Evolutionary conservation across 306 rosid genomes (phyloP).

Genomic region (Corylus heterophylla): DNA sequence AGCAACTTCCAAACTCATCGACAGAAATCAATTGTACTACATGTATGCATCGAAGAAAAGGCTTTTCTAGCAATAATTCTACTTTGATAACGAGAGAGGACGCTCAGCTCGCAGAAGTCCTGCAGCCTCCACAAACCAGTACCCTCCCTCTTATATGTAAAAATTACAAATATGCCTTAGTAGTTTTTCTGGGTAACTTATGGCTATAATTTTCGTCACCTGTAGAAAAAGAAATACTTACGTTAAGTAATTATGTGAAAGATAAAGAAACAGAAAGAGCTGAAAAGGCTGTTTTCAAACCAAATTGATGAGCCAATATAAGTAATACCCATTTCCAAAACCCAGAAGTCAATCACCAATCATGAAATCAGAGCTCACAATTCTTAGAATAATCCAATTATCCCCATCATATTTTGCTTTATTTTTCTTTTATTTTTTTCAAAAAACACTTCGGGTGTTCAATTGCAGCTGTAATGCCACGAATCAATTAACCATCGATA

Average conservation of each 20-base stretch:
- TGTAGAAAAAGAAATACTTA: constrained; percentile 40
- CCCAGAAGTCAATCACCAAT: neutral
- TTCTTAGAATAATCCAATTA: neutral
- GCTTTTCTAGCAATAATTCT: constrained; percentile 29
- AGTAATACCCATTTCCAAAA: constrained; percentile 1
- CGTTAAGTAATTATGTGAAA: constrained; percentile 17
- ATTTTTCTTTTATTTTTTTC: too few relatives aligned
- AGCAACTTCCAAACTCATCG: constrained; percentile 37
- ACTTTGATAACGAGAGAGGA: constrained; percentile 58
- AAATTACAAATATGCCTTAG: constrained; percentile 22
- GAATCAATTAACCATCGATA: neutral
- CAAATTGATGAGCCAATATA: constrained; percentile 24
- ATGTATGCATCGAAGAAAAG: constrained; percentile 25
- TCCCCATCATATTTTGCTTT: neutral
- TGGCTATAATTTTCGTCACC: constrained; percentile 39
- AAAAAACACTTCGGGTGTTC: neutral
- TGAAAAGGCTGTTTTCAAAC: constrained; percentile 14
- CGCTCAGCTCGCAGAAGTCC: constrained; percentile 79
- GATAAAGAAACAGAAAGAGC: constrained; percentile 9
- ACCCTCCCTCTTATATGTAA: constrained; percentile 60
- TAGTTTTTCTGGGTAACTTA: constrained; percentile 17
- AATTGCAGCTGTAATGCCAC: neutral
- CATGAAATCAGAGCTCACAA: constrained; percentile 25
- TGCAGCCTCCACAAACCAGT: constrained; percentile 61
- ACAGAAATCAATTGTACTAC: constrained; percentile 26